Base-by-base conservation (phyloP, 805 yeast genomes). In the Ogataea wickerhamii region DNA sequence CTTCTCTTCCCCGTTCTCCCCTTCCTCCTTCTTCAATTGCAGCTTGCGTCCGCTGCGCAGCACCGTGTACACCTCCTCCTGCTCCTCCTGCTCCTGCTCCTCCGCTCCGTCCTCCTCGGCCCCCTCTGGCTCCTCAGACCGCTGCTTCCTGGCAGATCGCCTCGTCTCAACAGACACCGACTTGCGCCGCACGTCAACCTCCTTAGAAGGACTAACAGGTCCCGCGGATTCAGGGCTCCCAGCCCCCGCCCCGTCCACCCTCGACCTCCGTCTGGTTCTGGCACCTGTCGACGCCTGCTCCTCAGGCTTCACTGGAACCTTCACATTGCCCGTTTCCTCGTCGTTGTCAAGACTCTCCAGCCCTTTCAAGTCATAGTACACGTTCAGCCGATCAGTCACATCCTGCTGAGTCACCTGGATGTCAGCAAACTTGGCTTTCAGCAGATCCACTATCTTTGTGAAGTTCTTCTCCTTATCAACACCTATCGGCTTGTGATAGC, bases 401-500 rank as follows among this genome's bases (percentile, higher is more conserved):
- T 52, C 51, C 4, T 36, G 29, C 11, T 41, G 28, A 2, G 45
- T 41, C 4, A 48, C 31, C 3, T 32, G 33, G 6, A 37, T 23
- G 8, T 39, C 48, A 4, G 52, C 45, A 24, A 48, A 57, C 32
- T 47, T 43, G 26, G 41, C 49, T 12, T 45, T 40, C 17, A 60
- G 16, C 26, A 47, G 39, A 20, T 45, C 37, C 13, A 46, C 32
- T 1, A 60, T 44, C 10, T 36, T 34, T 5, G 38, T 33, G 12
- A 40, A 47, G 14, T 44, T 41, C 10, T 40, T 34, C 1, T 48
- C 48, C 19, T 42, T 34, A 1, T 44, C 32, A 14, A 44, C 41
- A 4, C 61, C 63, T n/a, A 57, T 36, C 16, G 64, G 65, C 34
- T 56, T 56, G 36, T 58, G 48, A 28, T 49, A 56, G 24, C 61